A percentile compares a stretch with the other conserved stretches of the same genome.
Evolutionary conservation across 108 stramenopile genomes (phyloP).

Genomic region (Nitzschia sp.): DNA sequence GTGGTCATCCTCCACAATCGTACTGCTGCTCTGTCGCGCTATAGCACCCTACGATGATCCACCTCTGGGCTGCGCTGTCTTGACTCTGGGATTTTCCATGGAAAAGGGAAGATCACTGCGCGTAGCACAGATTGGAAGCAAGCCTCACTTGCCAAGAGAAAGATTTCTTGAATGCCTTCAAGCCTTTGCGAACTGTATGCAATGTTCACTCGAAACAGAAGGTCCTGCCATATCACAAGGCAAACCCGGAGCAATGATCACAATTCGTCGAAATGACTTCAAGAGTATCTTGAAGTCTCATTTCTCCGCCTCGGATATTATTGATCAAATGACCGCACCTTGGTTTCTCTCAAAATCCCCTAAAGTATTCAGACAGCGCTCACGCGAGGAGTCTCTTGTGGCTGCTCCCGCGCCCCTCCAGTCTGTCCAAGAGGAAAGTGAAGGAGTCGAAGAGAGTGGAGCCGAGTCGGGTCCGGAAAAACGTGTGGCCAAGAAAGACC

Average conservation of each 20-base stretch:
- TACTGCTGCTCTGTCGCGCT: conserved; percentile 69
- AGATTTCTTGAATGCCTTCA: conserved; percentile 70
- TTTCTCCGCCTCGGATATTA: not conserved
- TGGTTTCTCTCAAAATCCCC: not conserved
- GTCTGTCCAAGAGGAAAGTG: conserved; percentile 43
- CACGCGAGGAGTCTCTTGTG: not conserved
- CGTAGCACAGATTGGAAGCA: conserved; percentile 50
- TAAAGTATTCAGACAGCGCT: not conserved
- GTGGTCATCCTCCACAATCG: conserved; percentile 43
- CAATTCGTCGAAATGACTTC: conserved; percentile 10
- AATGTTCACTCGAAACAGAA: conserved; percentile 36
- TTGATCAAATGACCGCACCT: not conserved
- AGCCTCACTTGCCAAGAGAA: conserved; percentile 68
- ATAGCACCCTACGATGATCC: conserved; percentile 65
- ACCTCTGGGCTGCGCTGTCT: conserved; percentile 72
- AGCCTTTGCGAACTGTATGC: conserved; percentile 60
- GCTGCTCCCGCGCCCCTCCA: conserved; percentile 20
- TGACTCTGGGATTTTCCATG: conserved; percentile 58
- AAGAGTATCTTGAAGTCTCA: conserved; percentile 13
- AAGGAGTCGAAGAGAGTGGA: conserved; percentile 30
- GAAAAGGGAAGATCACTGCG: conserved; percentile 45
- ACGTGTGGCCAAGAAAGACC: conserved; percentile 13
- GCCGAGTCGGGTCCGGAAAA: conserved; percentile 22
- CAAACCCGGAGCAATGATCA: not conserved
- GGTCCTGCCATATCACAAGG: not conserved